Evolutionary conservation across 345 rosid species (phyloP).

Genomic region (Theobroma cacao): DNA sequence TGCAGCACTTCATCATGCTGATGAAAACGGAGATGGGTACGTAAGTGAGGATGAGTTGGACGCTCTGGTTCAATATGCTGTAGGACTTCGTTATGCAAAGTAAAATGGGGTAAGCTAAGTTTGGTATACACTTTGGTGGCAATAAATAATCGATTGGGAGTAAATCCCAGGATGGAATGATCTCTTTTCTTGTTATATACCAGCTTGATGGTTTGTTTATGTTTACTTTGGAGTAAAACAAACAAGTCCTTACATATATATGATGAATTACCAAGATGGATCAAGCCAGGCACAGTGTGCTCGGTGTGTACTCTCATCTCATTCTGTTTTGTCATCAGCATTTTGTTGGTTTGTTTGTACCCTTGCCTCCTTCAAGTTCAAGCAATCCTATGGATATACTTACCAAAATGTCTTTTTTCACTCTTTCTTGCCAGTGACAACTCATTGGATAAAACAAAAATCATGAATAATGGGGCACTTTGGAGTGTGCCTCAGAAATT

Average conservation of each 20-base stretch:
- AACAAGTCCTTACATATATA: not conserved
- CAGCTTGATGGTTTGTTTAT: not conserved
- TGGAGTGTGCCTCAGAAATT: no score
- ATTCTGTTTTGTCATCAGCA: not conserved
- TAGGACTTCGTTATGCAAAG: not conserved
- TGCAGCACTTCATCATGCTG: not conserved
- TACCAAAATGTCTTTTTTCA: no score
- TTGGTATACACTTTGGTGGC: not conserved
- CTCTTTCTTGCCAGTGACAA: no score
- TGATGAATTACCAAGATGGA: not conserved
- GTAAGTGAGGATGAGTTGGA: not conserved
- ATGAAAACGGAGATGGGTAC: constrained; percentile 1
- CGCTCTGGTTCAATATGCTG: not conserved
- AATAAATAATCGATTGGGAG: not conserved
- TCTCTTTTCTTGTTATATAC: not conserved
- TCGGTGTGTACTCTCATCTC: no score
- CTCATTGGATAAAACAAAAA: no score
- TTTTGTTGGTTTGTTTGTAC: no score
- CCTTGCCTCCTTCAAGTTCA: no score
- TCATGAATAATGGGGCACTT: no score
- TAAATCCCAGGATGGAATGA: not conserved
- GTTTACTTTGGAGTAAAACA: not conserved
- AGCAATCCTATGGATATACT: no score
- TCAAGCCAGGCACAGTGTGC: not conserved
- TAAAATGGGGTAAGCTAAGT: not conserved